Evolutionary conservation across 2,329 filamentous ascomycete genomes (phyloP), one percentile per base, ranked within the genome.

Genomic region (Aspergillus eucalypticola): DNA sequence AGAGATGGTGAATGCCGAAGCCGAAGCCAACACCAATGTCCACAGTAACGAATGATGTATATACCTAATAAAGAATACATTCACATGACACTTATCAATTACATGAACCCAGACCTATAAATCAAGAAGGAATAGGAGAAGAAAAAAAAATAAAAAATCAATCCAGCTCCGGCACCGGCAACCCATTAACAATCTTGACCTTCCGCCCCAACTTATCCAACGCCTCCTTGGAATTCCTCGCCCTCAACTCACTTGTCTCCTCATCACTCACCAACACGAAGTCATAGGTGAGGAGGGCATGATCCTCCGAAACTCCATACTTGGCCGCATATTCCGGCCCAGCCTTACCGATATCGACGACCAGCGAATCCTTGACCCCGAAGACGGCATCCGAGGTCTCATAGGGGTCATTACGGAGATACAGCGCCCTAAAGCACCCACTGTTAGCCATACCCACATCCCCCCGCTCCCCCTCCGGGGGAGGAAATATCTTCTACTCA

Each of bases 311-410:
- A 5, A 92, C 86, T 15, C 79, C 82, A 71, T 92, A 90, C 68
- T 86, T 79, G 65, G 81, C 75, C 0, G 88, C 85, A 59, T 82
- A 82, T 48, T 82, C 81, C 0, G 76, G 71, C 73, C 81, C 75
- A 66, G 86, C 79, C 69, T 82, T 77, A 62, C 81, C 66, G 76
- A 86, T 78, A 65, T 91, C 88, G 13, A 92, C 82, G n/a, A 91
- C 78, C 11, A 96, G 80, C 27, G 88, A 91, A 71, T 91, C 83
- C 75, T 96, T 96, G 59, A 96, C 91, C 19, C 91, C 91, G 68
- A 96, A 96, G 1, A 96, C 91, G 0, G 91, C 90, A 71, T 96
- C 91, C 0, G 89, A 90, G 1, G 86, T 90, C 78, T 94, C 90
- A 72, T 94, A 95, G 0, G 89, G 89, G 67, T 94, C 90, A 49